phyloP scores from a whole-genome alignment of 2,329 filamentous ascomycete genomes.

The Diaporthe sp. region DNA sequence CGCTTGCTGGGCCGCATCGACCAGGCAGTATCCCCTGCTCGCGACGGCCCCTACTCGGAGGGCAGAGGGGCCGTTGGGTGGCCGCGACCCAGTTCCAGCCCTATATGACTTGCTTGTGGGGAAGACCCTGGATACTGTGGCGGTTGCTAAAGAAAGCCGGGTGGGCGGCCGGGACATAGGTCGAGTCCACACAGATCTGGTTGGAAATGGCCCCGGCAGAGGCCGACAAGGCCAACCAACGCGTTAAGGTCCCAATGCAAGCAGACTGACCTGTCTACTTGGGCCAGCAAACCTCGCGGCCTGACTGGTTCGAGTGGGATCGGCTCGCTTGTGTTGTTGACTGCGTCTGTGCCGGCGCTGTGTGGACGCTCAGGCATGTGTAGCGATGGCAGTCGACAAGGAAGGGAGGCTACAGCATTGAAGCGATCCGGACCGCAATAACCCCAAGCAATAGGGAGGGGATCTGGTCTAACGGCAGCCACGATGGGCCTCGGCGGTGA shows the following conservation, averaged over 20 bases:
- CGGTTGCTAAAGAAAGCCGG: slow-evolving; percentile 25
- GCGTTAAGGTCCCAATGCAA: neutral
- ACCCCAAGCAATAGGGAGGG: neutral
- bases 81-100: slow-evolving; percentile 27
- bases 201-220: slow-evolving; percentile 1
- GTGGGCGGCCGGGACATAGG: slow-evolving; percentile 14
- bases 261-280: neutral
- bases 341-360: neutral
- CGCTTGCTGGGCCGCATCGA: slow-evolving; percentile 32
- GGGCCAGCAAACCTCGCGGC: neutral
- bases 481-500: neutral
- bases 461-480: slow-evolving; percentile 28
- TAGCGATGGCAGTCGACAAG: neutral
- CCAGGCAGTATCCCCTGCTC: slow-evolving; percentile 16
- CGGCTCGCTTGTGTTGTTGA: neutral
- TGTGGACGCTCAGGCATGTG: neutral
- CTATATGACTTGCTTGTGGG: slow-evolving; percentile 32
- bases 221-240: slow-evolving; percentile 3
- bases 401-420: neutral
- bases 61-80: slow-evolving; percentile 15
- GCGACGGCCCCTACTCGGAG: neutral
- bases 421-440: neutral
- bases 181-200: slow-evolving; percentile 15
- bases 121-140: neutral
- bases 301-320: neutral